A percentile compares a stretch with the other conserved stretches of the same genome.
These are phyloP conservation scores for barley (Hordeum vulgare) DNA, from an alignment of 176 grass and related monocot species.

Conservation along the genomic window MorexV3_pseudomolecules_assembly NC_058524.1:578566556-578567055, in stretches of 20 bases:
- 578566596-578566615: slow-evolving; percentile 82
- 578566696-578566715: neutral
- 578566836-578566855: neutral
- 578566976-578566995: slow-evolving; percentile 56
- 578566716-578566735: slow-evolving; percentile 73
- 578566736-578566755: slow-evolving; percentile 89
- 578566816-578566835: neutral
- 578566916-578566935: neutral
- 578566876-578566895: neutral
- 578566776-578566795: neutral
- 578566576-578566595: slow-evolving; percentile 78
- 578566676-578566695: neutral
- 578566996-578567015: slow-evolving; percentile 47
- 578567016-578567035: slow-evolving; percentile 40
- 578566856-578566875: neutral
- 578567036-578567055: slow-evolving; percentile 66
- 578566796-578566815: neutral
- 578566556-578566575: slow-evolving; percentile 95
- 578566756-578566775: slow-evolving; percentile 51
- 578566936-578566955: slow-evolving; percentile 9
- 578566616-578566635: slow-evolving; percentile 2
- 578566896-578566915: neutral
- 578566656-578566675: neutral
- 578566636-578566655: neutral
- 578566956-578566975: slow-evolving; percentile 80